Conservation (phyloP, 2,329 filamentous ascomycete genomes). For the Alternaria infectoria region DNA sequence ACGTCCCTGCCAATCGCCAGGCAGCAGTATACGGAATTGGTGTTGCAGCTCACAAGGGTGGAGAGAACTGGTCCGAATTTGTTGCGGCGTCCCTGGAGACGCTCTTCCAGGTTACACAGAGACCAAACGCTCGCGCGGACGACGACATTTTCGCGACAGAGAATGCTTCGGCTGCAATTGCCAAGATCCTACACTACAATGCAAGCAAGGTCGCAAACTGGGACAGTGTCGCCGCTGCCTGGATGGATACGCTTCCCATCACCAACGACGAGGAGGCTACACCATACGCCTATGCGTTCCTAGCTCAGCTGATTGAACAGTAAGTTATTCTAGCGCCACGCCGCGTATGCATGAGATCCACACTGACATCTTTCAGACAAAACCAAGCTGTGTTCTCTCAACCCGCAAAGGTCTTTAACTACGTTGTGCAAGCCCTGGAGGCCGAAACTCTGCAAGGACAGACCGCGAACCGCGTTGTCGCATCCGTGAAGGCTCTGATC, state of each 20-base stretch:
- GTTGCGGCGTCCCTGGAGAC: slow-evolving; percentile 78
- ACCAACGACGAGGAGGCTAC: slow-evolving; percentile 96
- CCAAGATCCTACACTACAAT: slow-evolving; percentile 95
- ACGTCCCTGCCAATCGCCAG: slow-evolving; percentile 89
- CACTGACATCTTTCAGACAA: slow-evolving; percentile 63
- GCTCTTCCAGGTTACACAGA: slow-evolving; percentile 83
- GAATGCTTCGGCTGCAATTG: slow-evolving; percentile 94
- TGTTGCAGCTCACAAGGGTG: slow-evolving; percentile 92
- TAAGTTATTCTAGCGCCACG: slow-evolving; percentile 63
- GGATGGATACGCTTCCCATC: slow-evolving; percentile 90
- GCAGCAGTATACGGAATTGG: slow-evolving; percentile 95
- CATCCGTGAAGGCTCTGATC: slow-evolving; percentile 78
- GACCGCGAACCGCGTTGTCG: slow-evolving; percentile 77
- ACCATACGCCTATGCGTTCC: slow-evolving; percentile 91
- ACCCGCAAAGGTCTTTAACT: slow-evolving; percentile 80
- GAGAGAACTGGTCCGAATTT: slow-evolving; percentile 85
- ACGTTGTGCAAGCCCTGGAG: slow-evolving; percentile 86
- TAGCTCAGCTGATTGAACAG: slow-evolving; percentile 92
- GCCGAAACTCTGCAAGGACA: slow-evolving; percentile 87
- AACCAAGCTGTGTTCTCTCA: slow-evolving; percentile 81
- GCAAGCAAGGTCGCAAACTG: slow-evolving; percentile 74
- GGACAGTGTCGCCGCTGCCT: slow-evolving; percentile 78
- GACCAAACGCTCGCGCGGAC: slow-evolving; percentile 82
- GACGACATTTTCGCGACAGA: slow-evolving; percentile 97
- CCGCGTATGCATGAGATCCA: background rate